Conservation (phyloP, 1,139 yeast species). For the Citeromyces siamensis region DNA sequence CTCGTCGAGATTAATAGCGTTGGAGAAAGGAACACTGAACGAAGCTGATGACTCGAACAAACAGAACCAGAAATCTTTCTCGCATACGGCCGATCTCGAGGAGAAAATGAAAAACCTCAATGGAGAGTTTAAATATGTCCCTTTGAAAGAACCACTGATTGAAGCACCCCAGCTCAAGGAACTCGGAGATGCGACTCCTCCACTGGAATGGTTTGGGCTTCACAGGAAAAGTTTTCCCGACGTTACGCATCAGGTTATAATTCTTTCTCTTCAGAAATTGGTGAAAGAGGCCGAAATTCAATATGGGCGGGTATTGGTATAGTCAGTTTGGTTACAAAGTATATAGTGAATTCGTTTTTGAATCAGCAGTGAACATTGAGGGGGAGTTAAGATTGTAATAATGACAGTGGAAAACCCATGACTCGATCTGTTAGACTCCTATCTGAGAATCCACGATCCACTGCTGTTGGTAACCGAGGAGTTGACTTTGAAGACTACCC, state of each 20-base stretch:
- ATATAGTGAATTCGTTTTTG: too few species aligned
- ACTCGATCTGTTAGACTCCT: too few species aligned
- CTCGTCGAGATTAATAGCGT: slow-evolving; percentile 29
- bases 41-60: slow-evolving; percentile 19
- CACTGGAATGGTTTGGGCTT: slow-evolving; percentile 94
- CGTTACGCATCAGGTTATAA: slow-evolving; percentile 69
- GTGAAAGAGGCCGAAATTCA: slow-evolving; percentile 49
- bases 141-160: slow-evolving; percentile 67
- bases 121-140: slow-evolving; percentile 45
- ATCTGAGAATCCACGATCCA: too few species aligned
- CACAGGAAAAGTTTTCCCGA: slow-evolving; percentile 80
- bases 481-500: too few species aligned
- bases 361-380: too few species aligned
- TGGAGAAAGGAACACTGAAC: slow-evolving; percentile 20
- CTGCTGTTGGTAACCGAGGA: too few species aligned
- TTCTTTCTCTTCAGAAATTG: slow-evolving; percentile 60
- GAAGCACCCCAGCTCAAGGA: slow-evolving; percentile 86
- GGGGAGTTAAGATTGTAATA: too few species aligned
- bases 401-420: too few species aligned
- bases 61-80: slow-evolving; percentile 14
- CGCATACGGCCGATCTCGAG: slow-evolving; percentile 29
- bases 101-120: slow-evolving; percentile 53
- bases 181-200: slow-evolving; percentile 95
- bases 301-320: slow-evolving; percentile 28
- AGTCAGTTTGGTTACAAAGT: slow-evolving; percentile 3